phyloP scores from a whole-genome alignment of 2,329 filamentous ascomycete species.

The Albifimbria verrucaria region DNA sequence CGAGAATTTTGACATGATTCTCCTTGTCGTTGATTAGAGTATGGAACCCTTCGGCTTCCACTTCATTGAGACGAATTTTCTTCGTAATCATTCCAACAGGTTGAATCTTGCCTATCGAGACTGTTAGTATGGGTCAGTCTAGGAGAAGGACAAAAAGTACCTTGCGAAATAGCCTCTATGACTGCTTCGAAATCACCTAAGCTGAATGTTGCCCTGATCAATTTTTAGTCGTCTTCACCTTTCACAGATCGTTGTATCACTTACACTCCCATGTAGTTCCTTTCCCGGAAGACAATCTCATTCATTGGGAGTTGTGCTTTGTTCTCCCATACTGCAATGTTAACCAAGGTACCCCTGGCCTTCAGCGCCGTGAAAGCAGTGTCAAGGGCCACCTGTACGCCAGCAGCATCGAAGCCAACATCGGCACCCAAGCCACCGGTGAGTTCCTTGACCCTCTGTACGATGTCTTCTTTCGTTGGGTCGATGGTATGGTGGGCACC shows the following conservation, averaged over 20 bases:
- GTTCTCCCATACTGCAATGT: constrained; percentile 63
- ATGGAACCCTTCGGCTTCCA: constrained; percentile 56
- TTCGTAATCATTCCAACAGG: constrained; percentile 59
- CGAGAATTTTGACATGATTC: constrained; percentile 60
- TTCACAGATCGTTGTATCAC: neutral
- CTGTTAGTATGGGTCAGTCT: neutral
- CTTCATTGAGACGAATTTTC: constrained; percentile 50
- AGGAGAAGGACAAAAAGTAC: too few species aligned
- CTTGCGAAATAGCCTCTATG: constrained; percentile 42
- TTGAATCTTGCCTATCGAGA: constrained; percentile 39
- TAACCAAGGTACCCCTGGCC: constrained; percentile 55
- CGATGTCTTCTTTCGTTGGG: constrained; percentile 41
- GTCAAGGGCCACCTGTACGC: constrained; percentile 48
- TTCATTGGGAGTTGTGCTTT: constrained; percentile 25
- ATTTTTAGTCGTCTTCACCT: constrained; percentile 46
- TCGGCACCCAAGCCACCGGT: constrained; percentile 50
- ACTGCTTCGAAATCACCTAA: constrained; percentile 52
- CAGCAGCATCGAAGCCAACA: constrained; percentile 60
- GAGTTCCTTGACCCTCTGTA: constrained; percentile 40
- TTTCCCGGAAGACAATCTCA: constrained; percentile 17
- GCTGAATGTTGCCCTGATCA: constrained; percentile 28
- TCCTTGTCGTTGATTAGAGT: constrained; percentile 58
- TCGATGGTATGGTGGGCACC: constrained; percentile 42
- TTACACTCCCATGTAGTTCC: constrained; percentile 18
- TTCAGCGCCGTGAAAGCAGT: constrained; percentile 45